A percentile compares a stretch with the other conserved stretches of the same genome.
phyloP scores from a whole-genome alignment of 75 land plant genomes.

The Selaginella tamariscina region DNA sequence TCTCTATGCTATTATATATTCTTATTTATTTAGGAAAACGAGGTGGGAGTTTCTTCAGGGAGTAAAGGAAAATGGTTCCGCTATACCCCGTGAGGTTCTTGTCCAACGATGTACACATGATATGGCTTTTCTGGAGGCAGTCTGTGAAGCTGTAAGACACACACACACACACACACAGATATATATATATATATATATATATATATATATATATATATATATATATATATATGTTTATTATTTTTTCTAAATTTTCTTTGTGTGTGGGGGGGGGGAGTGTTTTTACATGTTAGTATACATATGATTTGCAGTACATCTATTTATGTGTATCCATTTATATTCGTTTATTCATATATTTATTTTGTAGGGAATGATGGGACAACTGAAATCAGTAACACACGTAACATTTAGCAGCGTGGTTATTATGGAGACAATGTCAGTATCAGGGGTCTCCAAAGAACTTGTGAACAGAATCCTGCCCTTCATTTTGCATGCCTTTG shows the following conservation, averaged over 20 bases:
- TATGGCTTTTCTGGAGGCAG: constrained; percentile 49
- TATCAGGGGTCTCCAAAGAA: constrained; percentile 32
- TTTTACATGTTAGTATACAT: too few species aligned
- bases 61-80: constrained; percentile 62
- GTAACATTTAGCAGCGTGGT: constrained; percentile 52
- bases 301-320: not conserved
- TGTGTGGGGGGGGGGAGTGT: too few species aligned
- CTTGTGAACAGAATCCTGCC: constrained; percentile 45
- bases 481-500: constrained; percentile 45
- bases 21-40: constrained; percentile 37
- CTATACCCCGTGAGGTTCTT: constrained; percentile 57
- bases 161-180: too few species aligned
- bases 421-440: constrained; percentile 53
- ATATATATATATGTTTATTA: too few species aligned
- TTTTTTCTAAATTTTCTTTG: too few species aligned
- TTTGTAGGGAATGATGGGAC: constrained; percentile 17
- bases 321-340: not conserved
- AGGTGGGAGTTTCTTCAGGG: constrained; percentile 79
- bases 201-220: too few species aligned
- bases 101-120: constrained; percentile 71
- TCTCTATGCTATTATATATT: not conserved
- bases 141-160: constrained; percentile 70
- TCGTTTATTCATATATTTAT: not conserved
- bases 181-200: too few species aligned
- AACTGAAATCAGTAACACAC: constrained; percentile 28